Conservation (phyloP, 176 grass and related monocot species). For the Lolium perenne region DNA sequence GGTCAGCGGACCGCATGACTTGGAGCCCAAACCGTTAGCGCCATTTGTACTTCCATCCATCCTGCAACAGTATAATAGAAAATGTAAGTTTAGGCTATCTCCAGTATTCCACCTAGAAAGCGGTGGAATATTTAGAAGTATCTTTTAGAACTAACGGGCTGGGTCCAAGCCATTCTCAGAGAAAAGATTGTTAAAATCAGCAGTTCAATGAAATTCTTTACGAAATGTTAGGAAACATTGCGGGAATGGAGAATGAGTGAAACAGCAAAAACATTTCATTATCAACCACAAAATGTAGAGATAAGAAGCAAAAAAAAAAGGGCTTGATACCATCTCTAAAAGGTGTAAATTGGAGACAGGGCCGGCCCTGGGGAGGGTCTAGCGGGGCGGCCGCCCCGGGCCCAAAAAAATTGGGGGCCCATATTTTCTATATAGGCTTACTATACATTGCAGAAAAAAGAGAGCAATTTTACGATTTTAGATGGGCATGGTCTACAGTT, state of each 20-base stretch:
- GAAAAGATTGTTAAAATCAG: background rate
- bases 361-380: too few relatives aligned
- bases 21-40: constrained; percentile 26
- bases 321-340: background rate
- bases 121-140: background rate
- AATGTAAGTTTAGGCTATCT: background rate
- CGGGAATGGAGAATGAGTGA: background rate
- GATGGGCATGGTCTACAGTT: too few relatives aligned
- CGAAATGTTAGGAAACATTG: background rate
- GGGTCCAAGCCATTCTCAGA: background rate
- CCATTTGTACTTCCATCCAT: constrained; percentile 37
- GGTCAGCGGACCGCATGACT: constrained; percentile 22
- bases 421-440: too few relatives aligned
- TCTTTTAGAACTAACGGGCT: background rate
- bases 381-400: too few relatives aligned
- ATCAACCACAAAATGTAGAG: background rate
- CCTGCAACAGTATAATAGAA: constrained; percentile 37
- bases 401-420: too few relatives aligned
- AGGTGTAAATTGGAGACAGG: background rate
- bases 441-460: too few relatives aligned
- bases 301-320: background rate
- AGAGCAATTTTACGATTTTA: too few relatives aligned
- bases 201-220: background rate
- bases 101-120: too few relatives aligned
- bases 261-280: background rate